phyloP scores from a whole-genome alignment of 345 rosid genomes.

The Eucalyptus curtisii region DNA sequence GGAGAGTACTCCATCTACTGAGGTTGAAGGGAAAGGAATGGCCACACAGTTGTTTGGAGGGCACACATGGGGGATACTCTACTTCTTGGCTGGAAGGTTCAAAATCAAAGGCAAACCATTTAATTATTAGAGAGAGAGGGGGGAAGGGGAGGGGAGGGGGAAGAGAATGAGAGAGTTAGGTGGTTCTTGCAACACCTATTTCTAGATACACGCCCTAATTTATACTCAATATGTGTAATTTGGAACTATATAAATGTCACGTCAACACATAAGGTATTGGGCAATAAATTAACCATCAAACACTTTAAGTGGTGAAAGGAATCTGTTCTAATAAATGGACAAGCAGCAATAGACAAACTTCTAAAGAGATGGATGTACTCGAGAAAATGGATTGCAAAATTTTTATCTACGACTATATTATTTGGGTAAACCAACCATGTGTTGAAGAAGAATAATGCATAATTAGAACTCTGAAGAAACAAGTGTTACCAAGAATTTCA shows the following conservation, averaged over 20 bases:
- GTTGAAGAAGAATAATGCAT: not conserved
- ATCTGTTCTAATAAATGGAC: not conserved
- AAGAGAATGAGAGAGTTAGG: not conserved
- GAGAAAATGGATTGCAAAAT: not conserved
- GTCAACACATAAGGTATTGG: not conserved
- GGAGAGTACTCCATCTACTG: not conserved
- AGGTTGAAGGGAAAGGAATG: not conserved
- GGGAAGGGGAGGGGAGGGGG: not conserved
- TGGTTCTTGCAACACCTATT: not conserved
- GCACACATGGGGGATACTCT: not conserved
- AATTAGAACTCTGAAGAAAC: not conserved
- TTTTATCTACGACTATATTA: not conserved
- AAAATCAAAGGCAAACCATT: not conserved
- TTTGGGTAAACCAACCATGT: not conserved
- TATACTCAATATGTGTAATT: not conserved
- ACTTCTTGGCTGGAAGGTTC: not conserved
- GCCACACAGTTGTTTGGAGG: not conserved
- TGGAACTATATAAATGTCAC: not conserved
- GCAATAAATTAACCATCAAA: not conserved
- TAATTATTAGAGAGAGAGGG: not conserved
- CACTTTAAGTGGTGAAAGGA: not conserved
- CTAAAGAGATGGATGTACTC: not conserved
- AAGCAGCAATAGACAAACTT: not conserved
- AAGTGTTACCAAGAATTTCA: not conserved
- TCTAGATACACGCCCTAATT: not conserved